These are phyloP conservation scores for Nakataea oryzae DNA, from an alignment of 2,329 filamentous ascomycete species.

Conservation along the genomic window DNA sequence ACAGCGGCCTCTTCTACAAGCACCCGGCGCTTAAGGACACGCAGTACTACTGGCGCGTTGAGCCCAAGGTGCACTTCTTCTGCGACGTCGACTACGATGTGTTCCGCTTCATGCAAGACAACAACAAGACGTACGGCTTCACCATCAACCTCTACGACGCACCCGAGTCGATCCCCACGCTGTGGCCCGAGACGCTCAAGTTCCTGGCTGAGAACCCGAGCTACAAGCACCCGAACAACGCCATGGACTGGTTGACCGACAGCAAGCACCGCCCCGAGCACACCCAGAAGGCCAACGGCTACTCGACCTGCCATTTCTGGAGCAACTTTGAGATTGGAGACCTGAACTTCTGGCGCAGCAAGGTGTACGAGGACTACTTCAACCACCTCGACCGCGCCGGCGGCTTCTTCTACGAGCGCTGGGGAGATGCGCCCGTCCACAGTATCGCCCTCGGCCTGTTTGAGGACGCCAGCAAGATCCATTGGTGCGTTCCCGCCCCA, in stretches of 20 bases:
- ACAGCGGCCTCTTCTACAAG: conserved; percentile 95
- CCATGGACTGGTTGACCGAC: conserved; percentile 81
- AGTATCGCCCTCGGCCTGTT: conserved; percentile 88
- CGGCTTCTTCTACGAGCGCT: conserved; percentile 97
- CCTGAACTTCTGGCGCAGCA: conserved; percentile 83
- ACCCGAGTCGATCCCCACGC: conserved; percentile 70
- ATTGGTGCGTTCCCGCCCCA: conserved; percentile 69
- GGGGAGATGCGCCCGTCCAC: conserved; percentile 96
- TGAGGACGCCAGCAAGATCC: conserved; percentile 80
- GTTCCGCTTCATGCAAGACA: conserved; percentile 94
- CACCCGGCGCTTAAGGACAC: conserved; percentile 75
- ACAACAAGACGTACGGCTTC: conserved; percentile 98
- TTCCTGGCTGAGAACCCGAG: conserved; percentile 80
- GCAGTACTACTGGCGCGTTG: conserved; percentile 97
- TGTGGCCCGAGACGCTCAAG: conserved; percentile 94
- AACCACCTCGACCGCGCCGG: conserved; percentile 87
- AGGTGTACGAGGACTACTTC: conserved; percentile 91
- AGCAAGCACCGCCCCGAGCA: conserved; percentile 65
- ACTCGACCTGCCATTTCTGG: conserved; percentile 99
- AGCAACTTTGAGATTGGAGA: conserved; percentile 97
- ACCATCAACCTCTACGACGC: conserved; percentile 96
- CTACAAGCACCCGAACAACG: conserved; percentile 74
- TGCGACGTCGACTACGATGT: conserved; percentile 98
- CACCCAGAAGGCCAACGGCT: conserved; percentile 74
- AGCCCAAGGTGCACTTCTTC: conserved; percentile 98